These are phyloP conservation scores for Haemoproteus tartakovskyi DNA, from an alignment of 169 alveolate species.

Conservation along the genomic window DNA sequence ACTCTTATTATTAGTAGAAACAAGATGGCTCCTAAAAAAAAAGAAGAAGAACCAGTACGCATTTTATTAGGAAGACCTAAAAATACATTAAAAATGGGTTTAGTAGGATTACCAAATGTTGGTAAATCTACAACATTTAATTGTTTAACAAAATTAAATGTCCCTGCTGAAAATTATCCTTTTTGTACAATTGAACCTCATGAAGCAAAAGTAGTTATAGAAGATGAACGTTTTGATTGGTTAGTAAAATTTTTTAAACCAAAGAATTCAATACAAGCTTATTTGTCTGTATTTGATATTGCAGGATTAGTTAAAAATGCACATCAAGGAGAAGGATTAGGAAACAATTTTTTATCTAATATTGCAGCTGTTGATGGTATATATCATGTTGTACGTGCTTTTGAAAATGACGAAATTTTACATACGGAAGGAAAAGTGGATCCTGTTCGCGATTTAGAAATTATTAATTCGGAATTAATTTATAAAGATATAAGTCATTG, in stretches of 20 bases:
- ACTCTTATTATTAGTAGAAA: not conserved
- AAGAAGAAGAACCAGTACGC: conserved; percentile 75
- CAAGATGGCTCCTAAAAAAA: conserved; percentile 83
- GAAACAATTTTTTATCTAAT: conserved; percentile 97
- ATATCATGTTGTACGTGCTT: conserved; percentile 97
- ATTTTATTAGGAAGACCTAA: conserved; percentile 77
- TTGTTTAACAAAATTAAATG: conserved; percentile 89
- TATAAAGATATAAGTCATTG: conserved; percentile 93
- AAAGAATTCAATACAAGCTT: conserved; percentile 93
- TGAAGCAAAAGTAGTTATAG: conserved; percentile 90
- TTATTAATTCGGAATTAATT: conserved; percentile 92
- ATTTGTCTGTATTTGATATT: conserved; percentile 94
- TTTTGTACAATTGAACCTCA: conserved; percentile 96
- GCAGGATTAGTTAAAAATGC: conserved; percentile 99
- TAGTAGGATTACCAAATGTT: conserved; percentile 98
- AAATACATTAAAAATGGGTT: conserved; percentile 94
- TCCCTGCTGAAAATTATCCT: conserved; percentile 98
- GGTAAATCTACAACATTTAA: conserved; percentile 98
- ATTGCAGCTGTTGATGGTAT: conserved; percentile 98
- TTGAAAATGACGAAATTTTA: conserved; percentile 93
- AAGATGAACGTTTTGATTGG: conserved; percentile 93
- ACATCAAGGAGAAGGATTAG: conserved; percentile 98
- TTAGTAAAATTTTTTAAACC: conserved; percentile 93
- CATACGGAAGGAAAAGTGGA: conserved; percentile 98
- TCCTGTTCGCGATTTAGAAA: conserved; percentile 96